Base-by-base conservation (phyloP, 352 stramenopile species). In the Pythium graminicola region DNA sequence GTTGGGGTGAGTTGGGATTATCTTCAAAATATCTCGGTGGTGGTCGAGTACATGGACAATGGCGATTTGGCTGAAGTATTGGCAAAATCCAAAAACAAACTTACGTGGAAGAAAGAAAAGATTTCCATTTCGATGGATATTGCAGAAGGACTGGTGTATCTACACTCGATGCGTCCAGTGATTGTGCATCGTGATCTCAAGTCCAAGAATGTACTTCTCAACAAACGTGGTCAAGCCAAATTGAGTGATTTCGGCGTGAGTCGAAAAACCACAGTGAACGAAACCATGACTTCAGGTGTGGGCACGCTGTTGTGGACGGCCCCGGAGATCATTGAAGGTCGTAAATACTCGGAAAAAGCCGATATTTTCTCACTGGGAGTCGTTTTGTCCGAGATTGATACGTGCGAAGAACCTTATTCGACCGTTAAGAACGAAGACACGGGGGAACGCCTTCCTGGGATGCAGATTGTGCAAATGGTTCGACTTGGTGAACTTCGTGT, bases 251-350 rank as follows among this genome's bases (percentile, higher is more conserved):
- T 88, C 64, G 76, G 74, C 1, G 69, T 85, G n/a, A 85, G 72
- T 0, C 73, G 76, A 9, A 72, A 85, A 44, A 68, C 68, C 13
- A 60, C 78, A 52, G 63, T 65, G 17, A 74, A 81, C 35, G 73
- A 83, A 50, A 84, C 73, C 5, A 85, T 87, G 73, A 87, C 76
- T 3, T 65, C 70, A 3, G 76, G 74, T 6, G 78, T 88, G 48
- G 77, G 77, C 0, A 86, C 77, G 45, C 76, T 60, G 53, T 85
- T 85, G 60, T 88, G 77, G 77, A 85, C 86, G 57, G 77, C 77
- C 3, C 77, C 77, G 0, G 74, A 88, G 46, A 73, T 88, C 44
- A 40, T 88, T 20, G 38, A 82, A 11, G 74, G 74, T 27, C 48
- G 49, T 17, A 43, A 58, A 26, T 67, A 67, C 40, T 53, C 59